A percentile compares a stretch with the other conserved stretches of the same genome.
phyloP scores from a whole-genome alignment of 2,329 filamentous ascomycete species.

The Cercospora janseana region DNA sequence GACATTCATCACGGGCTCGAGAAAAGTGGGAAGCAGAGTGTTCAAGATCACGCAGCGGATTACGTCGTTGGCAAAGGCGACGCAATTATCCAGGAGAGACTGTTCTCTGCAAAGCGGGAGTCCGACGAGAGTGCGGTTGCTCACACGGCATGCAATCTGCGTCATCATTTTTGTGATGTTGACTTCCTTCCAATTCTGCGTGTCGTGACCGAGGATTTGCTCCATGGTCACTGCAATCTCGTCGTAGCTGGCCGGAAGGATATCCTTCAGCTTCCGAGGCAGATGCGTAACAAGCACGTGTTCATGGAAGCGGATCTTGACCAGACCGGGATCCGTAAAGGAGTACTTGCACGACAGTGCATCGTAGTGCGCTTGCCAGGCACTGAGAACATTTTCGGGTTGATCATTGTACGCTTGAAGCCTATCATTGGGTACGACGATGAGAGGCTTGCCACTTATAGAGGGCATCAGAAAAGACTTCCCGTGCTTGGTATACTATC shows the following conservation, averaged over 20 bases:
- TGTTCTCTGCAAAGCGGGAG: constrained; percentile 47
- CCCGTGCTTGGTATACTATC: constrained; percentile 21
- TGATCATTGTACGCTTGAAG: constrained; percentile 44
- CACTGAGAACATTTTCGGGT: constrained; percentile 43
- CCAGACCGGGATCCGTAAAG: constrained; percentile 39
- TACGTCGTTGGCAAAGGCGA: constrained; percentile 53
- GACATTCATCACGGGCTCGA: constrained; percentile 43
- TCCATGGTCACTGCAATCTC: constrained; percentile 40
- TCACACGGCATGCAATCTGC: constrained; percentile 42
- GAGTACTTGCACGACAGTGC: constrained; percentile 41
- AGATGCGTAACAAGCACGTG: constrained; percentile 45
- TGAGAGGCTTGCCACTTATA: constrained; percentile 23
- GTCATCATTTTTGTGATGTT: constrained; percentile 39
- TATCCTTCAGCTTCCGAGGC: constrained; percentile 40
- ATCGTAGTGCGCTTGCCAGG: constrained; percentile 41
- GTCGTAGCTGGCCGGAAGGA: constrained; percentile 42
- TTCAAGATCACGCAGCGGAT: constrained; percentile 44
- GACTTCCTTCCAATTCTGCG: constrained; percentile 38
- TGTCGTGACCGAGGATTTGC: constrained; percentile 41
- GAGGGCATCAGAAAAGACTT: constrained; percentile 30
- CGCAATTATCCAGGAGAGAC: constrained; percentile 49
- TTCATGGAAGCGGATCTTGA: constrained; percentile 44
- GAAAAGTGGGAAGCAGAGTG: constrained; percentile 52
- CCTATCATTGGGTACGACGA: constrained; percentile 26
- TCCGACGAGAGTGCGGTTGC: constrained; percentile 49